Evolutionary conservation across 768 basidiomycete species (phyloP).

Genomic region (Amanita phalloides): DNA sequence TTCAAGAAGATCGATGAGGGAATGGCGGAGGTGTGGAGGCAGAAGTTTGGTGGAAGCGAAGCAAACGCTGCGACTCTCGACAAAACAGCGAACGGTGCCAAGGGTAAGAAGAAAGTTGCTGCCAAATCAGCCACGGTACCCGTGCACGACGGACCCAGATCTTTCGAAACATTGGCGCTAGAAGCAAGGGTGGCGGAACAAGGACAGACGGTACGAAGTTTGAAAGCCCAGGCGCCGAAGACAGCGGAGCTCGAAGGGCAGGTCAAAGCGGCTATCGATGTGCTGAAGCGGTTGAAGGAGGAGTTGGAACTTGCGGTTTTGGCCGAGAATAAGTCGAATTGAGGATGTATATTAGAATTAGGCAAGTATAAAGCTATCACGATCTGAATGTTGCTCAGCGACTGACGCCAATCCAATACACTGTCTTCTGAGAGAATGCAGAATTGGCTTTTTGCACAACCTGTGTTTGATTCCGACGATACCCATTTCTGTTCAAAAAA

Average conservation of each 20-base stretch:
- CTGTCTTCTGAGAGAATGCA: no score
- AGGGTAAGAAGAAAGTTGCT: slow-evolving; percentile 47
- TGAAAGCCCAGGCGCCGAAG: slow-evolving; percentile 59
- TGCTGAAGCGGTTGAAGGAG: slow-evolving; percentile 55
- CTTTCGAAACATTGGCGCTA: slow-evolving; percentile 58
- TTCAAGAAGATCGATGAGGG: slow-evolving; percentile 93
- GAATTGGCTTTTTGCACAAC: no score
- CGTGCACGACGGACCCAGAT: slow-evolving; percentile 42
- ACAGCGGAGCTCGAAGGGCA: slow-evolving; percentile 50
- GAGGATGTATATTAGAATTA: neutral
- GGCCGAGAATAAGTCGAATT: neutral
- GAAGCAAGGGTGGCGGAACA: slow-evolving; percentile 72
- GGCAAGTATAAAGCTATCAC: no score
- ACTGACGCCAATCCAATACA: no score
- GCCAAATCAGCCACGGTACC: slow-evolving; percentile 32
- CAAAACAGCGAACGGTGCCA: neutral
- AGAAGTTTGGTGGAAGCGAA: slow-evolving; percentile 64
- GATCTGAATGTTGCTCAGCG: no score
- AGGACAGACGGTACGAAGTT: slow-evolving; percentile 56
- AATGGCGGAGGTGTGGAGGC: slow-evolving; percentile 75
- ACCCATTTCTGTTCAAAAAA: no score
- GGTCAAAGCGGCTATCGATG: slow-evolving; percentile 48
- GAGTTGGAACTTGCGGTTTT: slow-evolving; percentile 24
- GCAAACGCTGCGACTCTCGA: neutral
- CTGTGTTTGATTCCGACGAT: no score